These are phyloP conservation scores for Nakaseomyces bracarensis DNA, from an alignment of 1,139 yeast species.

Conservation along the genomic window DNA sequence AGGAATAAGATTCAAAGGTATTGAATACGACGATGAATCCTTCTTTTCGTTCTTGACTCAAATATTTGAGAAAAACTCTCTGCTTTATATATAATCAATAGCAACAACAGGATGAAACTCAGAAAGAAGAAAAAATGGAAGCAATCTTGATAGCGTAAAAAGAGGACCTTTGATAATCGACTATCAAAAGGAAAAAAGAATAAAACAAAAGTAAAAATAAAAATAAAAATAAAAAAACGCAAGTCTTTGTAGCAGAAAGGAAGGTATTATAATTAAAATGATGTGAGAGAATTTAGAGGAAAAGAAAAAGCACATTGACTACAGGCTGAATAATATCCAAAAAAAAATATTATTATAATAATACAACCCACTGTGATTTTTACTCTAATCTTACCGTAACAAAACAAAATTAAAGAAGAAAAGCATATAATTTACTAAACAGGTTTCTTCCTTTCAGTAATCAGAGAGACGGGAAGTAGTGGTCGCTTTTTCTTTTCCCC, in stretches of 20 bases:
- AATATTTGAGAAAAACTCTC: background rate
- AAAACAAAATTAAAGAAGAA: background rate
- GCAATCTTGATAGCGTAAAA: background rate
- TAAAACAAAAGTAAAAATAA: background rate
- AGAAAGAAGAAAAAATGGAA: background rate
- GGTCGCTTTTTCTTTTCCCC: background rate
- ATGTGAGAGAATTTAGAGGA: background rate
- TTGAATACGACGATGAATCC: too few species aligned
- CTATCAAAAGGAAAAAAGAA: background rate
- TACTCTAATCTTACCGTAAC: constrained; percentile 1
- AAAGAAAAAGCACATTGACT: constrained; percentile 1
- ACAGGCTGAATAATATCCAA: background rate
- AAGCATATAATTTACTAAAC: background rate
- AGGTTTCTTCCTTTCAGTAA: background rate
- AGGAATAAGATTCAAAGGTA: too few species aligned
- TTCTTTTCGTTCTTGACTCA: too few species aligned
- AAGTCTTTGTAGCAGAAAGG: background rate
- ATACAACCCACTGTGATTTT: background rate
- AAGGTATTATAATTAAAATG: background rate
- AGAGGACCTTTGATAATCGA: background rate
- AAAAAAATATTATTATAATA: too few species aligned
- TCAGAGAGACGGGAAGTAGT: background rate
- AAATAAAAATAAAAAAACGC: background rate
- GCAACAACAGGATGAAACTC: too few species aligned
- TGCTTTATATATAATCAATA: background rate